Conservation (phyloP, 768 basidiomycete species). For the Leucosporidium creatinivorum region DNA sequence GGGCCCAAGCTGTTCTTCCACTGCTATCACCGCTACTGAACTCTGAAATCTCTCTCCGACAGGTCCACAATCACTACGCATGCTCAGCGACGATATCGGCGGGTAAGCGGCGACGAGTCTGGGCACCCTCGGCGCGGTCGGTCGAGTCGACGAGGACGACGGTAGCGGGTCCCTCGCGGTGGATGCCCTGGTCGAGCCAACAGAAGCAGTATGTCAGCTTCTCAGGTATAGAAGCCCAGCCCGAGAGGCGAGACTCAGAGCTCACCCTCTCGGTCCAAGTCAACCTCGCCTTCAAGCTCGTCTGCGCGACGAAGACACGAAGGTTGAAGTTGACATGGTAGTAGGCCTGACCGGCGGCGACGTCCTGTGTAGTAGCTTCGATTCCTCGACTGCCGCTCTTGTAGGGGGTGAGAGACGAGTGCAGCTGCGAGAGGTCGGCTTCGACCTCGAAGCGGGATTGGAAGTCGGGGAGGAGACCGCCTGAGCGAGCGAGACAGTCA, state of each 20-base stretch:
- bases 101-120: not conserved
- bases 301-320: not conserved
- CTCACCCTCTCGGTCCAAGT: not conserved
- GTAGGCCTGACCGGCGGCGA: not conserved
- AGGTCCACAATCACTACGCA: no score
- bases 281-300: not conserved
- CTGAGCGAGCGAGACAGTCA: not conserved
- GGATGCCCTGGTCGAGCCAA: not conserved
- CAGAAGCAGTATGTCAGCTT: not conserved
- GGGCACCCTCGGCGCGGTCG: not conserved
- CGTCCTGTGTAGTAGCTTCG: not conserved
- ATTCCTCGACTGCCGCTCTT: not conserved
- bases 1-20: no score
- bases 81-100: not conserved
- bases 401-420: not conserved
- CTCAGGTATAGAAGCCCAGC: no score
- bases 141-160: not conserved
- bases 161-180: not conserved
- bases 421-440: not conserved
- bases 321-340: not conserved
- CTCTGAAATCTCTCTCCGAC: no score
- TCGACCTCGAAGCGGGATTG: not conserved
- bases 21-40: no score
- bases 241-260: not conserved
- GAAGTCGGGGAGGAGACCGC: not conserved